Conservation (phyloP, 2,329 filamentous ascomycete species). For the Colletotrichum shisoi region DNA sequence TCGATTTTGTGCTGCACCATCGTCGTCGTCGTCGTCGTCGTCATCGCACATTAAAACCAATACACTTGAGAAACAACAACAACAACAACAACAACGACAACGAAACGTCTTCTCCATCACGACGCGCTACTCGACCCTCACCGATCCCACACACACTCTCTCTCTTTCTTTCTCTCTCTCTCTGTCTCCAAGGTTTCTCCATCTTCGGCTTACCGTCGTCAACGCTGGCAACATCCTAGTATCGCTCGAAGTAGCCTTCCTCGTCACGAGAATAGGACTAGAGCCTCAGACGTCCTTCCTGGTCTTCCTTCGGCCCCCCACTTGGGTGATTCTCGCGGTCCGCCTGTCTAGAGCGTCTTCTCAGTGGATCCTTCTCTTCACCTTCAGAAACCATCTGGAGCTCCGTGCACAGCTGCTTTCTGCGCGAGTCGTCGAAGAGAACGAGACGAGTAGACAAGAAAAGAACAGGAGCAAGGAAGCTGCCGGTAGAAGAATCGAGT, state of each 20-base stretch:
- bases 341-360: slow-evolving; percentile 36
- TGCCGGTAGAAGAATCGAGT: slow-evolving; percentile 31
- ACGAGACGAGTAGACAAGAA: slow-evolving; percentile 21
- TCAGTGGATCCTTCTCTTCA: slow-evolving; percentile 31
- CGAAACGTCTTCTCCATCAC: slow-evolving; percentile 1
- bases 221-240: slow-evolving; percentile 33
- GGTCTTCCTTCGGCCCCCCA: slow-evolving; percentile 37
- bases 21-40: slow-evolving; percentile 24
- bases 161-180: too few relatives aligned
- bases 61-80: slow-evolving; percentile 10
- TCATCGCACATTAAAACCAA: slow-evolving; percentile 13
- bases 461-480: slow-evolving; percentile 35
- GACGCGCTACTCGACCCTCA: slow-evolving; percentile 8
- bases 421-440: slow-evolving; percentile 28
- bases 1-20: neutral
- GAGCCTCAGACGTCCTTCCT: slow-evolving; percentile 36
- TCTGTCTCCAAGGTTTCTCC: slow-evolving; percentile 27
- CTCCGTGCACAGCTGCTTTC: slow-evolving; percentile 36
- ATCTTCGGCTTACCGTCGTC: slow-evolving; percentile 36
- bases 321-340: slow-evolving; percentile 39
- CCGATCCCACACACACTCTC: neutral
- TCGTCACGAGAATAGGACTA: slow-evolving; percentile 26
- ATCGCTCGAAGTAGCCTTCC: slow-evolving; percentile 22
- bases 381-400: slow-evolving; percentile 35
- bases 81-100: neutral